Percentiles rank a stretch among this genome's conserved stretches.
phyloP scores from a whole-genome alignment of 129 eudicot species.

The Pulicaria dysenterica region DNA sequence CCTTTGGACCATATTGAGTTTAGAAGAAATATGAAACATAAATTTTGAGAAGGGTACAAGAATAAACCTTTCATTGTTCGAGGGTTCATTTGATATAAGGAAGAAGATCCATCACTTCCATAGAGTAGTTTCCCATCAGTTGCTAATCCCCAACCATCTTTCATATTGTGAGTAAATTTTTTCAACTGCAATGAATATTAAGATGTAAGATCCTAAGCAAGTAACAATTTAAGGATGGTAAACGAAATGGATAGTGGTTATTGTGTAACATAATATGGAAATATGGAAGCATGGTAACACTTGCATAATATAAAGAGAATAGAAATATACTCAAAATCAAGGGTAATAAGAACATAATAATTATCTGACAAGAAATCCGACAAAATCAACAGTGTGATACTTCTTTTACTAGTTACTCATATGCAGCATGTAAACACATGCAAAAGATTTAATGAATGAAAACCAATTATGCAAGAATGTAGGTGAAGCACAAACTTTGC shows the following conservation, averaged over 20 bases:
- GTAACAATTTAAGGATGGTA: neutral
- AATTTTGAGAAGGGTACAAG: too few species aligned
- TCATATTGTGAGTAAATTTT: constrained; percentile 72
- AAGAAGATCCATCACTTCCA: constrained; percentile 94
- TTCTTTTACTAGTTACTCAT: constrained; percentile 3
- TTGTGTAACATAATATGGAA: neutral
- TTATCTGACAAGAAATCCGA: neutral
- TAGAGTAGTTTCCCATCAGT: constrained; percentile 76
- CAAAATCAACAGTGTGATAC: neutral
- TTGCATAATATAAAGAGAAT: neutral
- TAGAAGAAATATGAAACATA: too few species aligned
- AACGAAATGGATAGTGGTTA: constrained; percentile 18
- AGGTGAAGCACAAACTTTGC: constrained; percentile 69
- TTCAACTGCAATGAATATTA: constrained; percentile 50
- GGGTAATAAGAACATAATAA: neutral
- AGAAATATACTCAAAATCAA: constrained; percentile 1
- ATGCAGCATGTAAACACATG: neutral
- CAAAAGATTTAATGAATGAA: constrained; percentile 25
- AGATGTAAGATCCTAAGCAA: constrained; percentile 23
- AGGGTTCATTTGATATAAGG: constrained; percentile 67
- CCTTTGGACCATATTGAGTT: too few species aligned
- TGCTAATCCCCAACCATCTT: constrained; percentile 99
- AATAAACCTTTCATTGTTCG: constrained; percentile 64
- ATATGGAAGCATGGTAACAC: too few species aligned
- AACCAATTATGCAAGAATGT: constrained; percentile 18